Conservation (phyloP, 805 yeast species). For the Candida nonsorbophila region DNA sequence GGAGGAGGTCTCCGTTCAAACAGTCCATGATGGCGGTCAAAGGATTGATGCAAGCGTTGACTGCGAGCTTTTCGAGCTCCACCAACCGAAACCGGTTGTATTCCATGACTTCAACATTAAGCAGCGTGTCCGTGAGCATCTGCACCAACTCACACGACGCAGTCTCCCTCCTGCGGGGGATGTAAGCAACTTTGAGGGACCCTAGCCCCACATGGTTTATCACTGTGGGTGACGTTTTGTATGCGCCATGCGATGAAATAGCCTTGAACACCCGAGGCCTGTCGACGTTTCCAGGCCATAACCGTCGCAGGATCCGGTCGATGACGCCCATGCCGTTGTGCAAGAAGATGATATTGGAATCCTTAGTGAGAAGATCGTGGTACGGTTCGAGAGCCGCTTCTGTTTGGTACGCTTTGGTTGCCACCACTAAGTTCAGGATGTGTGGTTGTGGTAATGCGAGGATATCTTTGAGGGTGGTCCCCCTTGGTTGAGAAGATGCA, state of each 20-base stretch:
- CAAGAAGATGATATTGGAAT: conserved; percentile 58
- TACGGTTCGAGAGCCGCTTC: conserved; percentile 55
- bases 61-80: conserved; percentile 71
- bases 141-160: background rate
- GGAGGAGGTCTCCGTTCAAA: conserved; percentile 66
- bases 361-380: conserved; percentile 39
- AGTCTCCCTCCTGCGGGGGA: too few species aligned
- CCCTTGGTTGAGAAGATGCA: background rate
- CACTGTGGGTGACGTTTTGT: conserved; percentile 30
- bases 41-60: conserved; percentile 82
- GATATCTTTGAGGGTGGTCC: background rate
- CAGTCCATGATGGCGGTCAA: conserved; percentile 75
- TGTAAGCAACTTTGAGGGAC: conserved; percentile 49
- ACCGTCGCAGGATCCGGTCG: conserved; percentile 41
- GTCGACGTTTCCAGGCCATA: conserved; percentile 45
- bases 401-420: conserved; percentile 81
- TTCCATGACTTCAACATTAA: too few species aligned
- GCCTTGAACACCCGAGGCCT: conserved; percentile 68
- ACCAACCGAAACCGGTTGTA: conserved; percentile 44
- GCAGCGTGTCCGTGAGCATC: background rate
- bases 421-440: conserved; percentile 49
- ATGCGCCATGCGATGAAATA: conserved; percentile 81
- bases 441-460: background rate
- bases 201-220: conserved; percentile 70
- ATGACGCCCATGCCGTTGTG: conserved; percentile 84